These are phyloP conservation scores for Colletotrichum caudatum DNA, from an alignment of 2,329 filamentous ascomycete genomes.

Conservation along the genomic window DNA sequence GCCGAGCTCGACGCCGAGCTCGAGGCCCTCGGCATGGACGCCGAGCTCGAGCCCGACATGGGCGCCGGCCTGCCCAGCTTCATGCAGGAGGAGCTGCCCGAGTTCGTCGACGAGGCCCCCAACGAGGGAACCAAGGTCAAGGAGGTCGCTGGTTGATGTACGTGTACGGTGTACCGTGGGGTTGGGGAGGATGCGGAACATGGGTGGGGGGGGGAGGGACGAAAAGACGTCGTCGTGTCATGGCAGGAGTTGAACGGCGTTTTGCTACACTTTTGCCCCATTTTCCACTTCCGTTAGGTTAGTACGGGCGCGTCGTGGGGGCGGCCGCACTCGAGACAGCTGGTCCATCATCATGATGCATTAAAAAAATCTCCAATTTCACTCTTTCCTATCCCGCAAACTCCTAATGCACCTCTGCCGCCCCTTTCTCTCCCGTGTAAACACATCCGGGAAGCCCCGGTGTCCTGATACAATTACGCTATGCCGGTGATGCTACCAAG, in stretches of 20 bases:
- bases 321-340: neutral
- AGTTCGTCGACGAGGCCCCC: conserved; percentile 94
- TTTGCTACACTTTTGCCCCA: neutral
- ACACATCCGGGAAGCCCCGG: neutral
- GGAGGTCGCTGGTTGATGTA: conserved; percentile 74
- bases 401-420: neutral
- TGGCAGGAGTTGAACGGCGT: neutral
- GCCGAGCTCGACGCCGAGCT: conserved; percentile 95
- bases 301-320: too few relatives aligned
- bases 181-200: neutral
- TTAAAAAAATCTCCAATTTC: conserved; percentile 16
- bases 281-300: neutral
- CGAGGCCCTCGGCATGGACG: conserved; percentile 92
- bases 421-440: neutral
- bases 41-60: conserved; percentile 83
- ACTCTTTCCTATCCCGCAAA: conserved; percentile 10
- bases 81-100: conserved; percentile 86
- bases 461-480: conserved; percentile 27
- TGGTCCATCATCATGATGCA: neutral
- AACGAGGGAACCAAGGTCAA: conserved; percentile 81
- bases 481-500: conserved; percentile 34
- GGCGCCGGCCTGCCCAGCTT: conserved; percentile 79
- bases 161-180: neutral
- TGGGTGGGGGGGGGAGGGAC: neutral
- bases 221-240: too few relatives aligned